phyloP scores from a whole-genome alignment of 129 eudicot species.

The Lonicera japonica region DNA sequence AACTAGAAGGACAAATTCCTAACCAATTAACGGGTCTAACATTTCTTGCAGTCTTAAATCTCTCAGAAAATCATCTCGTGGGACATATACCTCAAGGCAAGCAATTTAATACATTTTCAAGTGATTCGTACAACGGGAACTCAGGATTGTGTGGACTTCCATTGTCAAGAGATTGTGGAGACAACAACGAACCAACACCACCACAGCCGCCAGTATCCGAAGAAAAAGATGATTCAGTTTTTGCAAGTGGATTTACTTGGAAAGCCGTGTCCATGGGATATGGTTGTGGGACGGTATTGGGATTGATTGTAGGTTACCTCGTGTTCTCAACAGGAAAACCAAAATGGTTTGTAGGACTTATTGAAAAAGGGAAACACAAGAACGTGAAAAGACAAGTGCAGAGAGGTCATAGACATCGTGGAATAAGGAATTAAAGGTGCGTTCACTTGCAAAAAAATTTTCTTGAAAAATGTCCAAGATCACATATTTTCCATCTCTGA shows the following conservation, averaged over 20 bases:
- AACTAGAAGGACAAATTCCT: constrained; percentile 30
- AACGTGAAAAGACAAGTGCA: not conserved
- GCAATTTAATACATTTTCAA: constrained; percentile 1
- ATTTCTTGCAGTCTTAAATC: constrained; percentile 19
- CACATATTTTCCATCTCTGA: no score
- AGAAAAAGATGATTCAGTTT: not conserved
- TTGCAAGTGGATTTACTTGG: constrained; percentile 21
- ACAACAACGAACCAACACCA: not conserved
- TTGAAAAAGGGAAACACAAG: not conserved
- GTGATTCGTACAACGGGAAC: constrained; percentile 5
- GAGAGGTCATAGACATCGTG: not conserved
- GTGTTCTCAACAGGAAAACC: constrained; percentile 1
- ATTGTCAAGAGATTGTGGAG: constrained; percentile 3
- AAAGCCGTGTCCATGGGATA: constrained; percentile 14
- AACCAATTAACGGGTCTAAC: constrained; percentile 13
- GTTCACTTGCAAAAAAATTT: no score
- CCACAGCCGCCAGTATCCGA: not conserved
- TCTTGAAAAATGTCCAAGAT: no score
- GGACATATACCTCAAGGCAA: constrained; percentile 6
- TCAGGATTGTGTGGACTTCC: constrained; percentile 14
- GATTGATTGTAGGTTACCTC: constrained; percentile 2
- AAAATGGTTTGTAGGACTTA: not conserved
- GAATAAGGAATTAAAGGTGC: no score
- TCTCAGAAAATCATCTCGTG: constrained; percentile 22
- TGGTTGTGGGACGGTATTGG: constrained; percentile 12